These are phyloP conservation scores for Sporothrix pseudoabietina DNA, from an alignment of 2,329 filamentous ascomycete genomes.

Conservation along the genomic window DNA sequence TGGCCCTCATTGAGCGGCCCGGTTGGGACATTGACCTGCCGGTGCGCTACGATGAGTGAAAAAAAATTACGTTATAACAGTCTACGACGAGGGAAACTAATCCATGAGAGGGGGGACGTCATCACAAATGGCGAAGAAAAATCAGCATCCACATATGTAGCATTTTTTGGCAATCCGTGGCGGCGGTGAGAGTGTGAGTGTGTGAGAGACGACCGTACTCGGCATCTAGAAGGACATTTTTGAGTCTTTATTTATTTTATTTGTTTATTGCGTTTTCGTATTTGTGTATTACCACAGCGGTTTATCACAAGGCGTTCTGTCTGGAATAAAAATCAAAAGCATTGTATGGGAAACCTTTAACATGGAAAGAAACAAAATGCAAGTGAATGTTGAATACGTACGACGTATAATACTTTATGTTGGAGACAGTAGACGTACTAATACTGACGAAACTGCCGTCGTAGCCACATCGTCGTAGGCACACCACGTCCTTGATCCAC, in stretches of 20 bases:
- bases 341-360: not conserved
- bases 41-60: conserved; percentile 57
- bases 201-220: not conserved
- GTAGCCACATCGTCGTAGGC: not conserved
- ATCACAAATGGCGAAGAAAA: not conserved
- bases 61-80: not conserved
- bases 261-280: not conserved
- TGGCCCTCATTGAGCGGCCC: conserved; percentile 85
- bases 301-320: conserved; percentile 17
- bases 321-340: conserved; percentile 15
- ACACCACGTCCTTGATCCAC: not conserved
- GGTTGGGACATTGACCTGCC: conserved; percentile 79
- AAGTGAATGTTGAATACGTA: not conserved
- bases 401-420: not conserved
- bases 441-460: not conserved
- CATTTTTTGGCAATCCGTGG: not conserved
- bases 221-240: conserved; percentile 12
- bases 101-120: not conserved
- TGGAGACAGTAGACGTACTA: not conserved
- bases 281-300: conserved; percentile 21
- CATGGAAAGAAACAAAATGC: not conserved
- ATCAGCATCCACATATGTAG: not conserved
- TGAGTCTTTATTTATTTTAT: not conserved
- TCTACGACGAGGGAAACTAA: not conserved
- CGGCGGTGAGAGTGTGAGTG: too few species aligned